Conservation (phyloP, 176 grass and related monocot genomes). For the Ananas comosus region DNA sequence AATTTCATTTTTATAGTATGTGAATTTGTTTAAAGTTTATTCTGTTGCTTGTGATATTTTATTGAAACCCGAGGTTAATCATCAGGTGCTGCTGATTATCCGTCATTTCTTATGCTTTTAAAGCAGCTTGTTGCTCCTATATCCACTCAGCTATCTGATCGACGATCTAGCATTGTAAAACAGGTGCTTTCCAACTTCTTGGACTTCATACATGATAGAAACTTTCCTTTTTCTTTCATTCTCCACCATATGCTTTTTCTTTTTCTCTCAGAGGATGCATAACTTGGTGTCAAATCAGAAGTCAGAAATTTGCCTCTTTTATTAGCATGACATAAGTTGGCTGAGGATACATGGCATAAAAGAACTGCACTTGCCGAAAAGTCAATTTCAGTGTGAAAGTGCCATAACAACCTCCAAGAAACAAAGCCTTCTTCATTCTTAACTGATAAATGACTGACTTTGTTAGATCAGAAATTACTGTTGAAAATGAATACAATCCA, state of each 20-base stretch:
- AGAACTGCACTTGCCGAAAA: neutral
- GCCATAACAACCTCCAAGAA: neutral
- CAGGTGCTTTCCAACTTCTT: slow-evolving; percentile 38
- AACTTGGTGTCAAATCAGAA: too few relatives aligned
- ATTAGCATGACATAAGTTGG: neutral
- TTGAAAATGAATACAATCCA: too few relatives aligned
- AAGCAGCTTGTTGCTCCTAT: slow-evolving; percentile 81
- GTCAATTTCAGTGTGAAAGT: neutral
- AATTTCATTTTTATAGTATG: neutral
- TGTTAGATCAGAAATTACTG: too few relatives aligned
- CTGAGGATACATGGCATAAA: neutral
- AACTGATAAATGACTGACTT: too few relatives aligned
- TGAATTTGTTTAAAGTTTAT: slow-evolving; percentile 13
- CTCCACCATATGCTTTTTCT: neutral
- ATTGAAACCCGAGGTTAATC: slow-evolving; percentile 22
- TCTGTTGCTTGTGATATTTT: slow-evolving; percentile 16
- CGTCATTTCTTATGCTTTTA: slow-evolving; percentile 70
- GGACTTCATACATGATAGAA: slow-evolving; percentile 12
- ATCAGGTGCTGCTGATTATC: slow-evolving; percentile 75
- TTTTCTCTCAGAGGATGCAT: neutral
- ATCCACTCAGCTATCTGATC: slow-evolving; percentile 81
- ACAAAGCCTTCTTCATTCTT: neutral
- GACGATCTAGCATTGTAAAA: slow-evolving; percentile 96
- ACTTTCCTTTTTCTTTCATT: slow-evolving; percentile 1
- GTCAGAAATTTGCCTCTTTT: neutral